These are phyloP conservation scores for Corylus heterophylla DNA, from an alignment of 306 rosid genomes.

Conservation along the genomic window DNA sequence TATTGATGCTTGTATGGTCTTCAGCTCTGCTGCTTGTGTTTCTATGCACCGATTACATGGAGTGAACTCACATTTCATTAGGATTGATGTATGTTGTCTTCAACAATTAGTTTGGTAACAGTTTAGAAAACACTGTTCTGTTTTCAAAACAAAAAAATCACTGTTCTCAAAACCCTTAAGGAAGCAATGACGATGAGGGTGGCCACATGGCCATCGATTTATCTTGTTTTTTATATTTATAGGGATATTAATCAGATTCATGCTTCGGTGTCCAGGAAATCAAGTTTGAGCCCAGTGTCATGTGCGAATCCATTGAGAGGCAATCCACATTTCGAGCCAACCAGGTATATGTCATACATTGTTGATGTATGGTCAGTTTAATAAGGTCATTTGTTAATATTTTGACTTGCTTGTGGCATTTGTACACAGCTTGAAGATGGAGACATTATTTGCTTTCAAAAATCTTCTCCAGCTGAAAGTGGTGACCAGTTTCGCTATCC, in stretches of 20 bases:
- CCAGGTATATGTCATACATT: slow-evolving; percentile 57
- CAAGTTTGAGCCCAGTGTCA: slow-evolving; percentile 90
- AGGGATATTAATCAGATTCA: slow-evolving; percentile 17
- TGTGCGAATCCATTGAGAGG: slow-evolving; percentile 97
- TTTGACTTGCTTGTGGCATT: slow-evolving; percentile 21
- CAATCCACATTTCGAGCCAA: slow-evolving; percentile 74
- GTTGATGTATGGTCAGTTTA: slow-evolving; percentile 1
- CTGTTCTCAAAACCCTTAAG: neutral
- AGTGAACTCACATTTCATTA: neutral
- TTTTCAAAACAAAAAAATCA: no score
- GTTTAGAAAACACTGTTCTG: no score
- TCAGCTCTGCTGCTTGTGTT: neutral
- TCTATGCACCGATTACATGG: neutral
- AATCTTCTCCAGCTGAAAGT: slow-evolving; percentile 50
- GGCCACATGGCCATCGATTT: neutral
- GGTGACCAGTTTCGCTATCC: slow-evolving; percentile 65
- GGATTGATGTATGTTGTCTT: neutral
- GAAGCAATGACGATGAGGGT: slow-evolving; percentile 49
- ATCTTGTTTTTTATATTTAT: neutral
- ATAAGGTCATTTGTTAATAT: slow-evolving; percentile 3
- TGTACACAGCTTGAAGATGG: slow-evolving; percentile 88
- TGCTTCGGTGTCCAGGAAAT: slow-evolving; percentile 64
- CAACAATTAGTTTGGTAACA: neutral
- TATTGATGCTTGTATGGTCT: neutral
- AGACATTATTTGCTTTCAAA: slow-evolving; percentile 90